A percentile compares a stretch with the other conserved stretches of the same genome.
Conservation (phyloP, 371 early-diverging fungal genomes). For the Chytridiales sp. region DNA sequence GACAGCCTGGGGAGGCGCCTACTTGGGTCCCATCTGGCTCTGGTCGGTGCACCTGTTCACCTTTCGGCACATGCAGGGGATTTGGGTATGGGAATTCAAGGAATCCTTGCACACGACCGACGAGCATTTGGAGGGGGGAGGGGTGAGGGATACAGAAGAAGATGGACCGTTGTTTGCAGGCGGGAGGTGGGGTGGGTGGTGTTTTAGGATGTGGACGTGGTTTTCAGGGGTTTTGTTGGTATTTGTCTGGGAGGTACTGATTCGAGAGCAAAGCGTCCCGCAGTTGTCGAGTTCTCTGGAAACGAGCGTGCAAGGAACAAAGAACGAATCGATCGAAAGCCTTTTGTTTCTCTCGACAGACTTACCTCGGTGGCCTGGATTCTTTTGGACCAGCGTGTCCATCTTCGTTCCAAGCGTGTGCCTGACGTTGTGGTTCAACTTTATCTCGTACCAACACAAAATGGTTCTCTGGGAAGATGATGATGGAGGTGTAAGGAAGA, state of each 20-base stretch:
- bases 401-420: neutral
- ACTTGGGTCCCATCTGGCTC: conserved; percentile 4
- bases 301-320: neutral
- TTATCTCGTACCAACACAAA: conserved; percentile 6
- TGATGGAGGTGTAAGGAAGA: conserved; percentile 1
- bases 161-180: conserved; percentile 2
- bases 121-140: neutral
- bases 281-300: neutral
- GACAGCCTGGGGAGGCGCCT: no score
- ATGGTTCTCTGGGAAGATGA: neutral
- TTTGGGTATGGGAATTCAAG: conserved; percentile 8
- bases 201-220: neutral
- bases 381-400: conserved; percentile 1
- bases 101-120: neutral
- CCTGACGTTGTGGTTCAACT: conserved; percentile 2
- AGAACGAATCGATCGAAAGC: neutral
- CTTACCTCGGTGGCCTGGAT: neutral
- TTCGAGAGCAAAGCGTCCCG: neutral
- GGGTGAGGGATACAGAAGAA: conserved; percentile 1
- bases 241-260: neutral
- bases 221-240: neutral
- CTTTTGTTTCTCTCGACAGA: neutral
- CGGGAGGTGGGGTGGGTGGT: neutral
- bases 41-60: conserved; percentile 3
- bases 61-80: neutral